A percentile compares a stretch with the other conserved stretches of the same genome.
Evolutionary conservation across 805 yeast genomes (phyloP).

Genomic region (Cyberlindnera petersonii): DNA sequence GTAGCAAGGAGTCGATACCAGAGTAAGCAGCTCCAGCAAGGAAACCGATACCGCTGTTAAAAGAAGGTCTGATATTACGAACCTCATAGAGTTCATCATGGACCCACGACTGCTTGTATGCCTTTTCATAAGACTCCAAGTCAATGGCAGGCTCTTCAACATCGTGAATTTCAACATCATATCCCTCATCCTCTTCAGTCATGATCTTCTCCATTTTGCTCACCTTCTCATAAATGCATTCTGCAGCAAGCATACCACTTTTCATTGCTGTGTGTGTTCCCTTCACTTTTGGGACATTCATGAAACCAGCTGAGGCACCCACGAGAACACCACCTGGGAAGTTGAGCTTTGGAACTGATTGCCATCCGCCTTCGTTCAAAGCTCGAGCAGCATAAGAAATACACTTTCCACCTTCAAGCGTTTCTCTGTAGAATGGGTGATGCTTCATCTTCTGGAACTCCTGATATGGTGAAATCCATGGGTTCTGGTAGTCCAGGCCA

Average conservation of each 20-base stretch:
- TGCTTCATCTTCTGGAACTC: slow-evolving; percentile 94
- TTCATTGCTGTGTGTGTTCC: slow-evolving; percentile 98
- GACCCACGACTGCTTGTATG: slow-evolving; percentile 78
- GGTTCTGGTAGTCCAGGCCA: slow-evolving; percentile 92
- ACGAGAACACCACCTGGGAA: slow-evolving; percentile 97
- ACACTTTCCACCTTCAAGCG: slow-evolving; percentile 86
- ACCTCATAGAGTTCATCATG: slow-evolving; percentile 77
- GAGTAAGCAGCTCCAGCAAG: slow-evolving; percentile 81
- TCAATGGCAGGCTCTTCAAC: slow-evolving; percentile 41
- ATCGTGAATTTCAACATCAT: slow-evolving; percentile 39
- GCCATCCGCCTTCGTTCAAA: slow-evolving; percentile 94
- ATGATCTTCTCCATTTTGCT: slow-evolving; percentile 39
- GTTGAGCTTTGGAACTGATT: slow-evolving; percentile 81
- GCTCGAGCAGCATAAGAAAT: slow-evolving; percentile 95
- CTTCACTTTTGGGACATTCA: slow-evolving; percentile 96
- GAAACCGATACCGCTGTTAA: slow-evolving; percentile 68
- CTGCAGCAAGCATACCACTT: slow-evolving; percentile 94
- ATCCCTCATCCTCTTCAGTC: slow-evolving; percentile 40
- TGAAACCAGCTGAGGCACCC: slow-evolving; percentile 94
- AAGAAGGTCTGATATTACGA: slow-evolving; percentile 91
- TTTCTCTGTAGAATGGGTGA: slow-evolving; percentile 77
- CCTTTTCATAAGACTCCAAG: slow-evolving; percentile 56
- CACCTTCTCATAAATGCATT: slow-evolving; percentile 57
- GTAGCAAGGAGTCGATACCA: slow-evolving; percentile 74
- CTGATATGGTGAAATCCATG: slow-evolving; percentile 91